Evolutionary conservation across 345 rosid species (phyloP).

Genomic region (Litchi chinensis): DNA sequence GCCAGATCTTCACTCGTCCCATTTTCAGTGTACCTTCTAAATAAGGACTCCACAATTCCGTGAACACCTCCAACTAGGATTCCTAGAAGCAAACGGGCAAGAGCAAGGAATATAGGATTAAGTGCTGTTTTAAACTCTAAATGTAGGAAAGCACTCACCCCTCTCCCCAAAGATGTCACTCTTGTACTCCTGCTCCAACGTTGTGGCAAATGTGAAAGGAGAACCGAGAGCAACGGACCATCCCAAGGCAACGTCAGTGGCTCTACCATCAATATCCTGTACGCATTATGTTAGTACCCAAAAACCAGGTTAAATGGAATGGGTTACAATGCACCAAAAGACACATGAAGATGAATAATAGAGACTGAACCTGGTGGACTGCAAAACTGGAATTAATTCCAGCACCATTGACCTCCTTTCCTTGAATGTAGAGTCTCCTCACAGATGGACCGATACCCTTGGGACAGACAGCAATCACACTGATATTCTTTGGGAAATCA

Average conservation of each 20-base stretch:
- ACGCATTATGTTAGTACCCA: slow-evolving; percentile 1
- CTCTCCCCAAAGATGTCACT: slow-evolving; percentile 97
- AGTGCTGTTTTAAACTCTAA: neutral
- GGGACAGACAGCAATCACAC: slow-evolving; percentile 85
- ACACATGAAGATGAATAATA: neutral
- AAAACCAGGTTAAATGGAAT: neutral
- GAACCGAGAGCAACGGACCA: slow-evolving; percentile 97
- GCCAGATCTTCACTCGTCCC: slow-evolving; percentile 80
- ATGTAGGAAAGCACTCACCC: slow-evolving; percentile 43
- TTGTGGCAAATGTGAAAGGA: slow-evolving; percentile 87
- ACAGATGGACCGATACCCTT: slow-evolving; percentile 95
- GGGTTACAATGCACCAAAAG: neutral
- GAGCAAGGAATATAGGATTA: slow-evolving; percentile 6
- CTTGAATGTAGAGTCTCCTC: slow-evolving; percentile 87
- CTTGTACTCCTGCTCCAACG: slow-evolving; percentile 89
- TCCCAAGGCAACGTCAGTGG: slow-evolving; percentile 83
- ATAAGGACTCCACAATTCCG: slow-evolving; percentile 80
- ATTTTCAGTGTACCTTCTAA: slow-evolving; percentile 76
- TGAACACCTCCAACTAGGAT: slow-evolving; percentile 91
- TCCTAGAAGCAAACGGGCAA: slow-evolving; percentile 46
- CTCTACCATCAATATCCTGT: slow-evolving; percentile 92
- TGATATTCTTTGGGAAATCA: slow-evolving; percentile 80
- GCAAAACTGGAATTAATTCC: slow-evolving; percentile 92
- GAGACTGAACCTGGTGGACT: slow-evolving; percentile 69
- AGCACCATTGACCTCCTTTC: slow-evolving; percentile 90